Base-by-base conservation (phyloP, 2,329 filamentous ascomycete genomes). In the Grosmannia clavigera region DNA sequence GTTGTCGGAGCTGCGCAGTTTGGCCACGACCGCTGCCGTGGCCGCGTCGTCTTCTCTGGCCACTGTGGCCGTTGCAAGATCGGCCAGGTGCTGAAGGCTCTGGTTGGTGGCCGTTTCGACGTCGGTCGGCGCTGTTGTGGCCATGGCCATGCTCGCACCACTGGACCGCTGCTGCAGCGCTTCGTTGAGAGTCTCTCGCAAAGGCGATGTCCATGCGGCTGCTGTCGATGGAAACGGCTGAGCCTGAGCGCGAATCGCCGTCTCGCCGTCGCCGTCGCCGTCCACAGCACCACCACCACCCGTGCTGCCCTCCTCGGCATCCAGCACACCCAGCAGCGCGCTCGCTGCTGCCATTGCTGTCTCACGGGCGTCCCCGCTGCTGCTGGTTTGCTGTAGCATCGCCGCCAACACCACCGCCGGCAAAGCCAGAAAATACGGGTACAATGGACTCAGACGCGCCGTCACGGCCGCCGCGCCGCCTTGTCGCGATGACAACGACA, bases 351-450 rank as follows among this genome's bases (percentile, higher is more conserved):
- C 53, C 22, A 54, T 5, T n/a, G 14, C 53, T 5, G 19, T n/a
- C 53, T 55, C 31, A 12, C 33, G 31, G n/a, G 31, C 22, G 16
- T 55, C 38, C 9, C 12, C 33, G 33, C 27, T 29, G 12, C 11
- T 5, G 7, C 25, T n/a, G 14, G n/a, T 3, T 5, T 12, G 33
- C 54, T n/a, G 54, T n/a, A 58, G n/a, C 16, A 89, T 74, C 64
- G 85, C 81, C 55, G 82, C 71, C 4, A 90, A 73, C n/a, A 81
- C 79, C 12, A 64, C 56, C 1, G 60, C 62, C 1, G 63, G 51
- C n/a, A 66, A 59, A 14, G 78, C 78, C 59, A 79, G 79, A 64
- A 86, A 86, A 67, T 90, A 84, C 67, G 88, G 83, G 60, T 83
- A 83, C 53, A 90, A 72, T 0, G 86, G 86, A 58, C 78, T 85